A percentile compares a stretch with the other conserved stretches of the same genome.
These are phyloP conservation scores for Cubamyces sp. DNA, from an alignment of 768 basidiomycete genomes.

Conservation along the genomic window DNA sequence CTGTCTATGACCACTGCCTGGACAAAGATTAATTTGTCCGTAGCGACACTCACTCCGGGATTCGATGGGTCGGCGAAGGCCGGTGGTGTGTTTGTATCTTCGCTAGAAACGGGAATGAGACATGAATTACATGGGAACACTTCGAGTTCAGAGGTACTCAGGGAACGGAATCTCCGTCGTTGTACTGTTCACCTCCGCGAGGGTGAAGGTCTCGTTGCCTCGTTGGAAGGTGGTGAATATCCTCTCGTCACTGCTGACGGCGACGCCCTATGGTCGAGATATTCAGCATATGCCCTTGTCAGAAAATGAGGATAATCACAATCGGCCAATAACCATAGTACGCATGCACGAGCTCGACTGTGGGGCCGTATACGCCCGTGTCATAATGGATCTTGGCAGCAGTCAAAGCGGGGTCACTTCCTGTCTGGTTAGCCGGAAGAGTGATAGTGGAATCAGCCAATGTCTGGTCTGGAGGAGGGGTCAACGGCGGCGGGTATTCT, in stretches of 20 bases:
- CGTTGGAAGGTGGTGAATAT: conserved; percentile 27
- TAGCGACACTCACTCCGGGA: conserved; percentile 25
- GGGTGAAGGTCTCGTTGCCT: conserved; percentile 27
- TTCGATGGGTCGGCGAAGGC: conserved; percentile 27
- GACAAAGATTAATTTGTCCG: conserved; percentile 28
- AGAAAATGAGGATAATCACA: not conserved
- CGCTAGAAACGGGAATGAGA: not conserved
- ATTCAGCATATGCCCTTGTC: not conserved
- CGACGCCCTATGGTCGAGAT: conserved; percentile 18
- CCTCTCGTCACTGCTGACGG: conserved; percentile 22
- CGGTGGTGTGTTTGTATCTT: conserved; percentile 29
- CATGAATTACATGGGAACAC: not conserved
- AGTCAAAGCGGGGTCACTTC: not conserved
- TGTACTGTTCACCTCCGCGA: conserved; percentile 18
- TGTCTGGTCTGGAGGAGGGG: conserved; percentile 19
- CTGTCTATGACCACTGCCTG: conserved; percentile 32
- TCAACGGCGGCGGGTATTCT: conserved; percentile 25
- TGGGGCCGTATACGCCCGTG: conserved; percentile 23
- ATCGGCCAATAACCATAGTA: conserved; percentile 28
- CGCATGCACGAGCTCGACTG: conserved; percentile 25
- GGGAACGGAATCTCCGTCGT: conserved; percentile 27
- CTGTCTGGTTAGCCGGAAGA: conserved; percentile 9
- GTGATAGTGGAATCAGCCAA: conserved; percentile 10
- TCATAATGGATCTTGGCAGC: conserved; percentile 20
- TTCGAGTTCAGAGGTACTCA: conserved; percentile 1